These are phyloP conservation scores for Acmispon strigosus DNA, from an alignment of 306 rosid genomes.

Conservation along the genomic window DNA sequence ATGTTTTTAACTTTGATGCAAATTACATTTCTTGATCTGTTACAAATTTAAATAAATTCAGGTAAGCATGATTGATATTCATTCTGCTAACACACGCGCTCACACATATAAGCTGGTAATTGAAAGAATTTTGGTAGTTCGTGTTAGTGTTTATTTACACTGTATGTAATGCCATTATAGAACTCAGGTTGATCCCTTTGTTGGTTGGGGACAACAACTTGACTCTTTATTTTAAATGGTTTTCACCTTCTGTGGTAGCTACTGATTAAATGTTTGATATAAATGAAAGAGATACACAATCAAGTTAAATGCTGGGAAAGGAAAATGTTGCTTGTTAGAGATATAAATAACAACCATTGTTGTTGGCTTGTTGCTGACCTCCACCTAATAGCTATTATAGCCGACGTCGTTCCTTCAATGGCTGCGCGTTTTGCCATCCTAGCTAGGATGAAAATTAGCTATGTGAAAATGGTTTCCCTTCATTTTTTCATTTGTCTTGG, in stretches of 20 bases:
- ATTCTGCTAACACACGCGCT: not conserved
- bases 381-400: not conserved
- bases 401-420: not conserved
- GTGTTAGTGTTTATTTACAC: not conserved
- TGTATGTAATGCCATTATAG: not conserved
- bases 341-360: not conserved
- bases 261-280: not conserved
- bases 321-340: not conserved
- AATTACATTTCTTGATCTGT: not conserved
- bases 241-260: conserved; percentile 6
- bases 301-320: not conserved
- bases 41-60: not conserved
- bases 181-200: not conserved
- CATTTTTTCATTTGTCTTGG: not conserved
- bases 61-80: not conserved
- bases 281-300: not conserved
- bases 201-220: not conserved
- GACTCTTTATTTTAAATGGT: not conserved
- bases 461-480: not conserved
- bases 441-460: not conserved
- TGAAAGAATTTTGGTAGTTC: not conserved
- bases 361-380: not conserved
- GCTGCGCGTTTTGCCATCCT: not conserved
- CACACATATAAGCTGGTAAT: not conserved
- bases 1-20: not conserved